Conservation (phyloP, 2,329 filamentous ascomycete species). For the Aspergillus pseudonomiae region DNA sequence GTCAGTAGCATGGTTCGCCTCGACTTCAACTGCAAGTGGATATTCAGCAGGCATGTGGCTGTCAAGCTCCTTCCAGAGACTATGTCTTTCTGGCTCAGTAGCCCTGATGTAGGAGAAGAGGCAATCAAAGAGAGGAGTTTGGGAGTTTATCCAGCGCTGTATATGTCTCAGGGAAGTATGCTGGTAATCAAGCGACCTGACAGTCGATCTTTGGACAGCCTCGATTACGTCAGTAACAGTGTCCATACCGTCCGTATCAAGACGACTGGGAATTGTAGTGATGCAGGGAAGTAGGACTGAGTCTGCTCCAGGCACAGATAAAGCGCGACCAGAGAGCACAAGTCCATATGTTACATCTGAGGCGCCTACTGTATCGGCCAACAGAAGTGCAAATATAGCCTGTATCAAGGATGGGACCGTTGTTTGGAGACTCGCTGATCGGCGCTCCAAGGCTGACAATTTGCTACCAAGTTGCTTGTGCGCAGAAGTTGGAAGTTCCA, state of each 20-base stretch:
- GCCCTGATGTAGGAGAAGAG: constrained; percentile 38
- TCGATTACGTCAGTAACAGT: constrained; percentile 28
- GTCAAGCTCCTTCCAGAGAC: constrained; percentile 35
- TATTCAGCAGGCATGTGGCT: constrained; percentile 41
- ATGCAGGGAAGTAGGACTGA: constrained; percentile 40
- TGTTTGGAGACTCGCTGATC: constrained; percentile 29
- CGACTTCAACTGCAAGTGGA: constrained; percentile 39
- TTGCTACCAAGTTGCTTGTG: constrained; percentile 20
- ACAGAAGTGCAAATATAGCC: constrained; percentile 36
- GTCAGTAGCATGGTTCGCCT: constrained; percentile 28
- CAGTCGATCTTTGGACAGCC: constrained; percentile 26
- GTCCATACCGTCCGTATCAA: constrained; percentile 25
- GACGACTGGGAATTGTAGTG: constrained; percentile 40
- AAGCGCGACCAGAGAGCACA: constrained; percentile 37
- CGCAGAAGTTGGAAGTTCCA: constrained; percentile 16
- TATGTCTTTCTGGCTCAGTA: constrained; percentile 14
- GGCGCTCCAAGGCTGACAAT: constrained; percentile 30
- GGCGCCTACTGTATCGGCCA: constrained; percentile 32
- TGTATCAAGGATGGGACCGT: constrained; percentile 38
- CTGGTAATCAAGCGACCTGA: constrained; percentile 37
- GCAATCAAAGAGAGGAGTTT: constrained; percentile 37
- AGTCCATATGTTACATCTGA: constrained; percentile 38
- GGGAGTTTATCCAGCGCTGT: constrained; percentile 38
- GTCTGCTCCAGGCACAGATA: constrained; percentile 34
- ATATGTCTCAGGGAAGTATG: constrained; percentile 41